Base-by-base conservation (phyloP, 495 filamentous ascomycete species). In the Cercophora samala region DNA sequence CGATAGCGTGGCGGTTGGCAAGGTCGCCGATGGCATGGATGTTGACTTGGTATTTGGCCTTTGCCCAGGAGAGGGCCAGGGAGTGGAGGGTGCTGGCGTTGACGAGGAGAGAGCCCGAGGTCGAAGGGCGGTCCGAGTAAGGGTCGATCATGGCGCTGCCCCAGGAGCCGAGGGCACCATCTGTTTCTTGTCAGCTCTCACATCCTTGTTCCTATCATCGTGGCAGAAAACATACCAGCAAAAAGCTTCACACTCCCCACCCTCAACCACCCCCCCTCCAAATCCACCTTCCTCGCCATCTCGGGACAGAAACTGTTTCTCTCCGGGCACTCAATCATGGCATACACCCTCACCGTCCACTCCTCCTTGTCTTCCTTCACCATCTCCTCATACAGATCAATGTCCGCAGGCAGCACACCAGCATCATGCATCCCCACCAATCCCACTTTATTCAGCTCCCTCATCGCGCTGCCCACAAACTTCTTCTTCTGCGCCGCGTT, bases 1-100 rank as follows among this genome's bases (percentile, higher is more conserved):
- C 80, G 51, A 89, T 74, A 37, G 85, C 86, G 19, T 82, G 75
- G 5, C 85, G 82, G 73, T 86, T 87, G 42, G 88, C 88, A 4
- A 82, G 76, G 72, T 90, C 88, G 29, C 88, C 88, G 60, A 90
- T 90, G 29, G 87, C 85, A 75, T 88, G 86, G 65, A 88, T 87
- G 68, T 86, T 86, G 59, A 88, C 83, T 65, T 87, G 85, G 66
- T 78, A 87, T 3, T 80, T 82, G 1, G 77, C 79, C 2, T 59
- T 73, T 9, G 83, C 77, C 86, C 85, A 86, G 17, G 77, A 77
- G 1, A 74, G 71, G 19, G 83, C 76, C n/a, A 85, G 75, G 4
- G 75, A 72, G 4, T 78, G 80, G 32, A 89, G 74, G 0, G 79
- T 79, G 0, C 79, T 78, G 11, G 83, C 81, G 70, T 87, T 87